Evolutionary conservation across 2,329 filamentous ascomycete species (phyloP), one percentile per base, ranked within the genome.

Genomic region (Ophiostoma quercus): DNA sequence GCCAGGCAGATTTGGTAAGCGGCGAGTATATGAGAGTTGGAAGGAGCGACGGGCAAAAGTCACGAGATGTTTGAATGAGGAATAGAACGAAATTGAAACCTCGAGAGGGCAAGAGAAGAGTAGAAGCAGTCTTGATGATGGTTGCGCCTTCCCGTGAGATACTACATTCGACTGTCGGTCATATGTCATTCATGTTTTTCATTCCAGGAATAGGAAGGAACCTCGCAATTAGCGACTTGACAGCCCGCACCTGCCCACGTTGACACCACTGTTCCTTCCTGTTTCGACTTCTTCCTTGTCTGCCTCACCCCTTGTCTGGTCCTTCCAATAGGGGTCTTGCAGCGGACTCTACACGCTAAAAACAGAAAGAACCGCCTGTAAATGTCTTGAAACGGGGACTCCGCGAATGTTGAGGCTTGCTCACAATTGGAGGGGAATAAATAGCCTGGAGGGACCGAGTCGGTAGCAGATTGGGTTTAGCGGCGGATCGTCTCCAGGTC

Each of bases 391-490:
- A 63, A 34, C 25, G 60, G 69, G 22, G 47, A 47, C 62, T 66
- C 60, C 43, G 37, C 67, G 65, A 43, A 22, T 43, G 68, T 62
- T 57, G 22, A 57, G n/a, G n/a, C 22, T 57, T 57, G 51, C 11
- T 57, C 7, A 8, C 47, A 51, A 8, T 41, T 41, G 39, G 39
- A 41, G 9, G 67, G 29, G 7, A 32, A 34, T 57, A 22, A 32
- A 34, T 57, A 22, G 47, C 51, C 22, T 57, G 32, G n/a, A 57
- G 68, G 69, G 32, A 60, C 22, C 62, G 62, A 68, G 67, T 80
- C 78, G 78, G 78, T 80, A 73, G 75, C 78, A 74, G 77, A 68
- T 76, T 32, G 43, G 73, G 78, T 60, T 76, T 79, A 79, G 78
- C 74, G 72, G 43, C 60, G 7, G 63, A 71, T 70, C 70, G 47